Base-by-base conservation (phyloP, 306 rosid species). In the Abrus precatorius region DNA sequence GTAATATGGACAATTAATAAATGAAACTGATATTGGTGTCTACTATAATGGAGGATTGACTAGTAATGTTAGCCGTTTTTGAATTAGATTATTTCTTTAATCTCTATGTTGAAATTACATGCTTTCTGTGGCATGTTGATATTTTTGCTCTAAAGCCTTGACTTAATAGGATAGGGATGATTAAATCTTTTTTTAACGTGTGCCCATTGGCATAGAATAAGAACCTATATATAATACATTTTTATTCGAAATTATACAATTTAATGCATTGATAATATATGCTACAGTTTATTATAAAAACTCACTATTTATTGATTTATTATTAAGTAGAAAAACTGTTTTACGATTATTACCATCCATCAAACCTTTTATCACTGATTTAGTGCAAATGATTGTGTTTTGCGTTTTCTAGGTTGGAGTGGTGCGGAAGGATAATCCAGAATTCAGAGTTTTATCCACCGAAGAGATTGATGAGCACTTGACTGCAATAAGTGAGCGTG, bases 401-500 rank as follows among this genome's bases (percentile, higher is more conserved):
- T 70, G 44, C 29, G 28, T 59, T 73, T 79, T 87, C 40, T 60
- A 96, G 99, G 99, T 96, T 61, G 99, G 99, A 71, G 99, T 96
- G 65, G 99, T 96, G 87, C 83, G 79, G 69, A 78, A 80, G 84
- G 99, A 87, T 6, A 90, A 84, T 70, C 98, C 97, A 0, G 85
- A 81, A 57, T 96, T 96, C 59, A 89, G 97, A 85, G 97, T 92
- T 76, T 68, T 96, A 86, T 82, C 94, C 14, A 92, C 94, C 0
- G 99, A 96, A 56, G 99, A 96, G 86, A 88, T 96, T 66, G 99
- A 96, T 44, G 99, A 96, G 86, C 98, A 96, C 86, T 85, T 96
- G 98, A 96, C 97, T 69, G 98, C 99, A 33, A 96, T 96, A 48
- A 96, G 99, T 14, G 99, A 96, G 88, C 97, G 98, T 11, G 99